phyloP scores from a whole-genome alignment of 2,329 filamentous ascomycete genomes.

The Bipolaris oryzae region DNA sequence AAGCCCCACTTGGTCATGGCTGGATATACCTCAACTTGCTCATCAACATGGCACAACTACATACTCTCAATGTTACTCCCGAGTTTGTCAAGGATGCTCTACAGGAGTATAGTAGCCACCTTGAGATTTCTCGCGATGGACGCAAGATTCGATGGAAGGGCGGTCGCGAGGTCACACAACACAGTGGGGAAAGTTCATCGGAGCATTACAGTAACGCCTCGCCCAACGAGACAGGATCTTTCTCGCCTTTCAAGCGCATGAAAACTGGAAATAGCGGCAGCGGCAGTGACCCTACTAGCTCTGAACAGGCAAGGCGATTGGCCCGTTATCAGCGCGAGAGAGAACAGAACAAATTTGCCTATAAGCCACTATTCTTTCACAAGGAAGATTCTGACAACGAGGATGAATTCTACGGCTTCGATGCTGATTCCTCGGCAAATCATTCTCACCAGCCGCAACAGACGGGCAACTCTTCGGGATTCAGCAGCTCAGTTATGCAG shows the following conservation, averaged over 20 bases:
- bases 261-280: constrained; percentile 30
- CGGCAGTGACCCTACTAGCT: constrained; percentile 27
- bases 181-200: constrained; percentile 65
- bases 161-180: constrained; percentile 66
- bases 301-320: constrained; percentile 26
- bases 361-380: constrained; percentile 57
- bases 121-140: constrained; percentile 78
- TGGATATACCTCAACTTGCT: constrained; percentile 86
- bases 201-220: constrained; percentile 53
- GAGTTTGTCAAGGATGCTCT: constrained; percentile 78
- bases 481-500: constrained; percentile 55
- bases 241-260: constrained; percentile 35
- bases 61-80: constrained; percentile 81
- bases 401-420: constrained; percentile 43
- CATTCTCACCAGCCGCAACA: constrained; percentile 39
- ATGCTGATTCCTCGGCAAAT: constrained; percentile 34
- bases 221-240: constrained; percentile 52
- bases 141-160: constrained; percentile 82
- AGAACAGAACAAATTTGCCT: constrained; percentile 48
- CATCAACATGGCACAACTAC: constrained; percentile 80
- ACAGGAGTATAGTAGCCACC: constrained; percentile 70
- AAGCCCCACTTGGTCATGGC: constrained; percentile 69
- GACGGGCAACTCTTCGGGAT: constrained; percentile 49
- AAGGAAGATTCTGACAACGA: constrained; percentile 52
- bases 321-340: constrained; percentile 28